phyloP scores from a whole-genome alignment of 768 basidiomycete genomes.

The Daedalea quercina region DNA sequence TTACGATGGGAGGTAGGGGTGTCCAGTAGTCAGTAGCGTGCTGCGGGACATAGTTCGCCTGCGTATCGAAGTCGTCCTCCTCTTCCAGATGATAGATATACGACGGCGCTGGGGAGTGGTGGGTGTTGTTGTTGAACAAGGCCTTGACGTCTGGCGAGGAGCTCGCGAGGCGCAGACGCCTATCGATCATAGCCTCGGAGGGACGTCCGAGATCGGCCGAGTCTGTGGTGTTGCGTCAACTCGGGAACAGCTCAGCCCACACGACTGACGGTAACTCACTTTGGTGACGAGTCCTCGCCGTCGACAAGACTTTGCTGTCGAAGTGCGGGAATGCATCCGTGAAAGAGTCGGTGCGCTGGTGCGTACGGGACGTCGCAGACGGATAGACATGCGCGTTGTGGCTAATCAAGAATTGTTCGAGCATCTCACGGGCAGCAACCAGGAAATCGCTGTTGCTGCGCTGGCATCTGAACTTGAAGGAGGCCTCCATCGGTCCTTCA shows the following conservation, averaged over 20 bases:
- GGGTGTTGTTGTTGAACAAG: constrained; percentile 58
- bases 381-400: constrained; percentile 83
- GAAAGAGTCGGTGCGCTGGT: constrained; percentile 87
- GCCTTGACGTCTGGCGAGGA: constrained; percentile 96
- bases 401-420: constrained; percentile 84
- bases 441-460: constrained; percentile 93
- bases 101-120: constrained; percentile 57
- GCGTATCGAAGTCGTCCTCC: constrained; percentile 46
- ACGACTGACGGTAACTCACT: constrained; percentile 33
- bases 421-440: constrained; percentile 81
- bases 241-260: constrained; percentile 6
- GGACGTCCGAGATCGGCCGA: constrained; percentile 72
- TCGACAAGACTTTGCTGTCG: constrained; percentile 88
- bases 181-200: constrained; percentile 59
- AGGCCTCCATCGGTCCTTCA: constrained; percentile 61
- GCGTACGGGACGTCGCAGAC: constrained; percentile 68
- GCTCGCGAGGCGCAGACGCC: constrained; percentile 74
- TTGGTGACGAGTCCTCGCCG: constrained; percentile 60
- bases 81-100: constrained; percentile 80
- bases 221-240: constrained; percentile 37
- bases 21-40: constrained; percentile 69
- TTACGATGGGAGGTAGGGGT: constrained; percentile 67
- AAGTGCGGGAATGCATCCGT: constrained; percentile 96
- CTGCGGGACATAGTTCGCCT: constrained; percentile 49
- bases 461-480: constrained; percentile 95